Evolutionary conservation across 1,139 yeast species (phyloP).

Genomic region (Suhomyces taliae): DNA sequence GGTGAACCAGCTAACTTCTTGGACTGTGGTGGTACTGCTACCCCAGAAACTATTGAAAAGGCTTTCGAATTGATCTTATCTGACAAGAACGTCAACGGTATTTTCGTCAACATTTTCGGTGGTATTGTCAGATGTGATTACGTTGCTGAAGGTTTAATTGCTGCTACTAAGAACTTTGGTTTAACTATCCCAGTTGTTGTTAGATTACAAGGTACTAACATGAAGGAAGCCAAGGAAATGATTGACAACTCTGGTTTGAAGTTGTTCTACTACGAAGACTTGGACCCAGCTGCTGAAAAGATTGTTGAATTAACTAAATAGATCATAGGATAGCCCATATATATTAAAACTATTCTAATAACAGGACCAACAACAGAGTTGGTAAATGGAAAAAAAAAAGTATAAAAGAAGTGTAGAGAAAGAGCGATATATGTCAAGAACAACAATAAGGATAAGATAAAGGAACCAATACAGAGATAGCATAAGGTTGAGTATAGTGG

Average conservation of each 20-base stretch:
- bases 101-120: conserved; percentile 97
- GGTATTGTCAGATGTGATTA: conserved; percentile 99
- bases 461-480: no score
- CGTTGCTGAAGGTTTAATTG: conserved; percentile 83
- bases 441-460: no score
- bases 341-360: neutral
- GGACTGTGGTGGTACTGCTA: conserved; percentile 99
- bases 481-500: no score
- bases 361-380: neutral
- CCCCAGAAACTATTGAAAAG: conserved; percentile 95
- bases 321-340: conserved; percentile 1
- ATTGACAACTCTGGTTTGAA: conserved; percentile 88
- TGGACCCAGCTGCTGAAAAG: conserved; percentile 97
- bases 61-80: conserved; percentile 93
- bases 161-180: conserved; percentile 33
- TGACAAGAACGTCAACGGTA: conserved; percentile 89
- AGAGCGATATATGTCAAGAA: no score
- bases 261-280: conserved; percentile 87
- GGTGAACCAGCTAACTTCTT: conserved; percentile 99
- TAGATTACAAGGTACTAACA: conserved; percentile 97
- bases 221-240: conserved; percentile 83
- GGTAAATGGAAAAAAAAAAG: neutral
- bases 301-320: conserved; percentile 62
- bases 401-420: no score
- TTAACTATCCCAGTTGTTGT: conserved; percentile 94